Conservation (phyloP, 768 basidiomycete species). For the Auricularia heimuer region DNA sequence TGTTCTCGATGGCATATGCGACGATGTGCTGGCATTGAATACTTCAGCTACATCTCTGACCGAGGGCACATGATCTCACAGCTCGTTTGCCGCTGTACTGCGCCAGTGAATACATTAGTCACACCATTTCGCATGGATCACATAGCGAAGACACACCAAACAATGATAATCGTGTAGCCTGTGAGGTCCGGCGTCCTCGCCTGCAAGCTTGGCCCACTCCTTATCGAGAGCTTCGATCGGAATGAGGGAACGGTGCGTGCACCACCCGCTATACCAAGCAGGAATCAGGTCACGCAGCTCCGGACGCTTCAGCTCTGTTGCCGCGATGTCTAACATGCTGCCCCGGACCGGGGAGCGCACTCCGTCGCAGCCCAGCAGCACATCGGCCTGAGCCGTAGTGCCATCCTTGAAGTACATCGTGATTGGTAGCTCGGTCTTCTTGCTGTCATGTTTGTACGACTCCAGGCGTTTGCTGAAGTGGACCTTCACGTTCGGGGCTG, state of each 20-base stretch:
- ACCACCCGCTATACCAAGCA: not conserved
- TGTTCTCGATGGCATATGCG: not conserved
- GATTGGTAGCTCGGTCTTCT: conserved; percentile 6
- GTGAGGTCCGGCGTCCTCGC: not conserved
- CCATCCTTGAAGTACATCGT: conserved; percentile 18
- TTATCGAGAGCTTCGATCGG: not conserved
- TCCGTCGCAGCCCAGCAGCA: conserved; percentile 21
- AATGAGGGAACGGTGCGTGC: not conserved
- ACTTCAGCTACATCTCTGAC: not conserved
- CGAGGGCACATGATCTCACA: not conserved
- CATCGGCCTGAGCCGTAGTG: conserved; percentile 14
- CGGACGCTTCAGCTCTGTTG: not conserved
- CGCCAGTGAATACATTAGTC: not conserved
- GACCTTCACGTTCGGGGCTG: conserved; percentile 11
- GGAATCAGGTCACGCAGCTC: not conserved
- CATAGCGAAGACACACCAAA: not conserved
- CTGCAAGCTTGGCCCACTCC: not conserved
- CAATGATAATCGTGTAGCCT: not conserved
- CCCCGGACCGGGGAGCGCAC: conserved; percentile 17
- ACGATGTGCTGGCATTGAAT: not conserved
- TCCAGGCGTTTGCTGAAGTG: conserved; percentile 26
- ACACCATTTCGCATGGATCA: not conserved
- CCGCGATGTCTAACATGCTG: conserved; percentile 11
- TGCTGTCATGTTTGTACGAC: conserved; percentile 19
- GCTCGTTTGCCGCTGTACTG: not conserved